Conservation (phyloP, 768 basidiomycete genomes). For the Rhizopogon roseolus region DNA sequence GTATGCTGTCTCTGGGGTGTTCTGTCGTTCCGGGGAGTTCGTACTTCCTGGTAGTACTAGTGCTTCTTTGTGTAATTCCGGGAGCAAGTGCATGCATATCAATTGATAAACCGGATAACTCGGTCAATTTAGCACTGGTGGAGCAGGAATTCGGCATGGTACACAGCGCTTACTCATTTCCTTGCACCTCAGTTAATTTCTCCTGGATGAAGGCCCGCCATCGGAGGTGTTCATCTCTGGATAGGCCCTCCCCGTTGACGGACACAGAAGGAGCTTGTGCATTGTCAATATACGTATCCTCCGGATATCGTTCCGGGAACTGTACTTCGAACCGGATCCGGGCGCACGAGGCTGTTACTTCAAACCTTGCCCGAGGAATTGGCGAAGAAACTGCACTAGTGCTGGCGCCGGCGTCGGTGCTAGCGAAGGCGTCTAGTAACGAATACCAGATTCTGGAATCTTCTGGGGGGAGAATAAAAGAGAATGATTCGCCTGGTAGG, state of each 20-base stretch:
- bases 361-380: slow-evolving; percentile 26
- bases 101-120: slow-evolving; percentile 64
- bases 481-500: slow-evolving; percentile 52
- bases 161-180: slow-evolving; percentile 23
- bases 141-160: no score
- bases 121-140: neutral
- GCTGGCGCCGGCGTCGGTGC: neutral
- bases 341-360: slow-evolving; percentile 25
- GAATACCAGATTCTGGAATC: slow-evolving; percentile 29
- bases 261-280: slow-evolving; percentile 18
- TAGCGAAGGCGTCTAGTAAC: slow-evolving; percentile 15
- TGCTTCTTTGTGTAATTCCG: slow-evolving; percentile 42
- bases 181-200: slow-evolving; percentile 30
- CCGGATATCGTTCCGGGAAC: slow-evolving; percentile 17
- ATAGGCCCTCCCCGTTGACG: slow-evolving; percentile 43
- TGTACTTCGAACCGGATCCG: slow-evolving; percentile 34
- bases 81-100: slow-evolving; percentile 52
- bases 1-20: neutral
- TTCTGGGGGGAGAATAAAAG: slow-evolving; percentile 32
- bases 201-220: slow-evolving; percentile 41
- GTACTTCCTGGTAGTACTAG: neutral
- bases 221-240: slow-evolving; percentile 42
- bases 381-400: neutral
- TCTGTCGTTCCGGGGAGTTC: neutral
- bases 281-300: neutral